Evolutionary conservation across 2,329 filamentous ascomycete genomes (phyloP).

Genomic region (Aspergillus uvarum): DNA sequence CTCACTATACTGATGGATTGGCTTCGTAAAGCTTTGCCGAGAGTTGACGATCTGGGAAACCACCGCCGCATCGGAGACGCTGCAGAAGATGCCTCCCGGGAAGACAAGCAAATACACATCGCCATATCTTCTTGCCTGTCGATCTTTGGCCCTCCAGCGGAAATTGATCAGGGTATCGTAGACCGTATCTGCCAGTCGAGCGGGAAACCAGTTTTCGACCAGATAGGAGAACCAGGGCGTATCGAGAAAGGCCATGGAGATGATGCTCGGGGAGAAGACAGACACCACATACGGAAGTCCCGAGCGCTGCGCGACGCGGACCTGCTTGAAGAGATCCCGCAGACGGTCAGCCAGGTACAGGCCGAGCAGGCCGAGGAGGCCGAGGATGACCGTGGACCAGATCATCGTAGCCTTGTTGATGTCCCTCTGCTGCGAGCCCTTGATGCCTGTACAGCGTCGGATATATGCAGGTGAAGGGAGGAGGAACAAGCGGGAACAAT

Average conservation of each 20-base stretch:
- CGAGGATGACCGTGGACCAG: constrained; percentile 4
- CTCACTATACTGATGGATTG: constrained; percentile 8
- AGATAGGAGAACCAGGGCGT: constrained; percentile 8
- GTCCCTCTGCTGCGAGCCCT: background rate
- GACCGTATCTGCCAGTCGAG: constrained; percentile 14
- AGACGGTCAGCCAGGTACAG: constrained; percentile 5
- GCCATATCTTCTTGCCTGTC: constrained; percentile 15
- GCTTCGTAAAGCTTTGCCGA: constrained; percentile 18
- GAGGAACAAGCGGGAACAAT: background rate
- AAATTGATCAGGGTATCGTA: constrained; percentile 6
- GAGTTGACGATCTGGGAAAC: constrained; percentile 17
- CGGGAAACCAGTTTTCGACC: constrained; percentile 14
- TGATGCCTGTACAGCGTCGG: too few relatives aligned
- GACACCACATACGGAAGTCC: constrained; percentile 15
- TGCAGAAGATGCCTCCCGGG: constrained; percentile 10
- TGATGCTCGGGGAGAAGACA: constrained; percentile 3
- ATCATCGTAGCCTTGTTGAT: constrained; percentile 3
- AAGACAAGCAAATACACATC: constrained; percentile 16
- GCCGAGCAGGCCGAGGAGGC: constrained; percentile 5
- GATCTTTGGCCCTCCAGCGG: constrained; percentile 20
- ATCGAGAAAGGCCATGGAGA: constrained; percentile 5
- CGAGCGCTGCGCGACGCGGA: constrained; percentile 9
- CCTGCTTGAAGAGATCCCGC: constrained; percentile 27
- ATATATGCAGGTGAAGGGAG: too few relatives aligned
- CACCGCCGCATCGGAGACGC: constrained; percentile 20